Evolutionary conservation across 345 rosid species (phyloP).

Genomic region (Euphorbia tirucalli): DNA sequence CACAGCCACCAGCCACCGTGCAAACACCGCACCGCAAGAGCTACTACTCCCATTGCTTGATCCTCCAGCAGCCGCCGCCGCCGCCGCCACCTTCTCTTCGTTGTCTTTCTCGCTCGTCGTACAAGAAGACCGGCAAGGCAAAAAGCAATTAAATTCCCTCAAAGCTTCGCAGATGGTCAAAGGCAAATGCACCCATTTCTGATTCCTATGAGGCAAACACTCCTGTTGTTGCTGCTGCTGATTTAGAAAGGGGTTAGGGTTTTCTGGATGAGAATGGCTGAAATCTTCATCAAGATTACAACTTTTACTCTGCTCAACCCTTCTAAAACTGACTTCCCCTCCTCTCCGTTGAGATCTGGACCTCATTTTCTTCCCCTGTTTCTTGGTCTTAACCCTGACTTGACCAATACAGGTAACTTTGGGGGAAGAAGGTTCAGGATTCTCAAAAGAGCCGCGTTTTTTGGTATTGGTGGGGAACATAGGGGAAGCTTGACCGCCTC

Average conservation of each 20-base stretch:
- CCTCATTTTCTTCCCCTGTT: conserved; percentile 71
- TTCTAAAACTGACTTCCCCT: conserved; percentile 69
- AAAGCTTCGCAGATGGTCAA: conserved; percentile 77
- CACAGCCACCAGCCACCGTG: conserved; percentile 78
- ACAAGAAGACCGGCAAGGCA: conserved; percentile 83
- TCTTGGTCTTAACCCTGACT: conserved; percentile 95
- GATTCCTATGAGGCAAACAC: conserved; percentile 51
- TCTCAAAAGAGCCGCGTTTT: conserved; percentile 66
- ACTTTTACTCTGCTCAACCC: conserved; percentile 31
- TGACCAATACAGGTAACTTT: conserved; percentile 98
- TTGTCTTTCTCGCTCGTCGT: conserved; percentile 33
- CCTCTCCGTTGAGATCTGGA: conserved; percentile 64
- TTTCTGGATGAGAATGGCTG: neutral
- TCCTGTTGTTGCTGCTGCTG: conserved; percentile 34
- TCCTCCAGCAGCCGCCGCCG: too few species aligned
- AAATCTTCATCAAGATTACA: conserved; percentile 18
- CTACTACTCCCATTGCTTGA: conserved; percentile 1
- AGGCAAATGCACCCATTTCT: conserved; percentile 83
- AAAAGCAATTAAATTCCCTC: conserved; percentile 76
- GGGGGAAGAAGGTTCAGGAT: conserved; percentile 88
- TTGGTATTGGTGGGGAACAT: conserved; percentile 67
- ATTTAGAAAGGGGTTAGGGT: conserved; percentile 9
- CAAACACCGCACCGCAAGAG: conserved; percentile 73
- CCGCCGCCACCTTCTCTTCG: neutral
- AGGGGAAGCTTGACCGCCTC: conserved; percentile 76